Conservation (phyloP, 139 green algal genomes). For the Tetraselmis striata region DNA sequence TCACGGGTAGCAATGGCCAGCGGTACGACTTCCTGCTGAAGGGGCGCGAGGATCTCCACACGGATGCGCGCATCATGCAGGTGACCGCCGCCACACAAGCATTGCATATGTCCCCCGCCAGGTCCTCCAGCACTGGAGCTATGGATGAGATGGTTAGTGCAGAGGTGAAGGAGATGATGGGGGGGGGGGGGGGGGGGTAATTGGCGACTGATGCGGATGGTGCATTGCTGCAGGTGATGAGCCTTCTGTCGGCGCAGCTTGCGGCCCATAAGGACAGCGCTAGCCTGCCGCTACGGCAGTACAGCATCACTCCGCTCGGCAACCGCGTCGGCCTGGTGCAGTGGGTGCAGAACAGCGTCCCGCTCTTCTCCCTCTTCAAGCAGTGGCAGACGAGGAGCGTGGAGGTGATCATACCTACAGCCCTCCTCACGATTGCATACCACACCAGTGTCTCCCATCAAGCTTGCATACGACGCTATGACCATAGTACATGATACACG, state of each 20-base stretch:
- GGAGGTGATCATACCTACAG: too few relatives aligned
- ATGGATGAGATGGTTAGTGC: too few relatives aligned
- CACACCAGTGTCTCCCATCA: too few relatives aligned
- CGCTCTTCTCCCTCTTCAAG: constrained; percentile 70
- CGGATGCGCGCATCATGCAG: constrained; percentile 81
- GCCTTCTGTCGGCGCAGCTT: neutral
- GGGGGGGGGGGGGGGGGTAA: too few relatives aligned
- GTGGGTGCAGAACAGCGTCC: constrained; percentile 71
- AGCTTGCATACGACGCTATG: too few relatives aligned
- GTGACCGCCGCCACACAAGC: too few relatives aligned
- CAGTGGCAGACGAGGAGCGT: constrained; percentile 55
- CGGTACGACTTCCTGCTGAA: constrained; percentile 78
- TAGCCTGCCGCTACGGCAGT: constrained; percentile 26
- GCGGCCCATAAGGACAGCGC: neutral
- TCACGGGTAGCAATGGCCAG: constrained; percentile 68
- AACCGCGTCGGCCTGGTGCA: constrained; percentile 65
- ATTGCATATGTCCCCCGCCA: too few relatives aligned
- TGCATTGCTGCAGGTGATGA: neutral
- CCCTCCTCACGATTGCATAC: too few relatives aligned
- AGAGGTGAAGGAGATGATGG: too few relatives aligned
- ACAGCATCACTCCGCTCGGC: constrained; percentile 73
- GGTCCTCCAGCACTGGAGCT: too few relatives aligned
- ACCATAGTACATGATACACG: too few relatives aligned
- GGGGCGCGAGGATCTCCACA: constrained; percentile 76
- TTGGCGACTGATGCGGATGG: neutral